Evolutionary conservation across 139 green algal genomes (phyloP).

Genomic region (Chlamydomonas schloesseri): DNA sequence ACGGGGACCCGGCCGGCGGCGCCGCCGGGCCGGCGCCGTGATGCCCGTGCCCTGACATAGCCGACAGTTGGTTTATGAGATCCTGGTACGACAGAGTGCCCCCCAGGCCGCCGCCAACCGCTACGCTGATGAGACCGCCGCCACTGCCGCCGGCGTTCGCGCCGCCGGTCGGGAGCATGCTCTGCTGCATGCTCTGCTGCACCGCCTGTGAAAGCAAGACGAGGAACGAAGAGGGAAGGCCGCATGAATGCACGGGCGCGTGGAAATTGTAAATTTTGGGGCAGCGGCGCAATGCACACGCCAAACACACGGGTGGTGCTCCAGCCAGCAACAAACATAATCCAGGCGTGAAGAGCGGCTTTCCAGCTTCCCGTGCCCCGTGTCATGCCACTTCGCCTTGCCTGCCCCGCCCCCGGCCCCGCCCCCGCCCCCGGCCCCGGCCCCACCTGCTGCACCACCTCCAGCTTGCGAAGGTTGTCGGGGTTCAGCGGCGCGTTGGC

Average conservation of each 20-base stretch:
- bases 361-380: too few relatives aligned
- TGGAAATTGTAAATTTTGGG: too few relatives aligned
- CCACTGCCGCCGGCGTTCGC: too few relatives aligned
- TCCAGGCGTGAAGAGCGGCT: too few relatives aligned
- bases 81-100: slow-evolving; percentile 28
- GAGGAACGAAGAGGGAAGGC: background rate
- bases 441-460: slow-evolving; percentile 41
- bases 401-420: background rate
- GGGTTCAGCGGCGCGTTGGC: slow-evolving; percentile 45
- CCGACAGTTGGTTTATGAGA: slow-evolving; percentile 31
- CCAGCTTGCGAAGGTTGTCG: slow-evolving; percentile 22
- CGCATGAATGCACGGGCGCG: too few relatives aligned
- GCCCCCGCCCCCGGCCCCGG: background rate
- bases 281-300: too few relatives aligned
- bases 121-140: background rate
- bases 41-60: slow-evolving; percentile 18
- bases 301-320: too few relatives aligned
- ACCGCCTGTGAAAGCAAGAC: slow-evolving; percentile 2
- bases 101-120: slow-evolving; percentile 13
- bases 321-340: too few relatives aligned
- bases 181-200: slow-evolving; percentile 42
- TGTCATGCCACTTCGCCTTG: too few relatives aligned
- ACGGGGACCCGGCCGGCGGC: background rate
- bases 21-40: background rate
- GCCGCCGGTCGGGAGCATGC: background rate